Conservation (phyloP, 768 basidiomycete species). For the Cubamyces lactineus region DNA sequence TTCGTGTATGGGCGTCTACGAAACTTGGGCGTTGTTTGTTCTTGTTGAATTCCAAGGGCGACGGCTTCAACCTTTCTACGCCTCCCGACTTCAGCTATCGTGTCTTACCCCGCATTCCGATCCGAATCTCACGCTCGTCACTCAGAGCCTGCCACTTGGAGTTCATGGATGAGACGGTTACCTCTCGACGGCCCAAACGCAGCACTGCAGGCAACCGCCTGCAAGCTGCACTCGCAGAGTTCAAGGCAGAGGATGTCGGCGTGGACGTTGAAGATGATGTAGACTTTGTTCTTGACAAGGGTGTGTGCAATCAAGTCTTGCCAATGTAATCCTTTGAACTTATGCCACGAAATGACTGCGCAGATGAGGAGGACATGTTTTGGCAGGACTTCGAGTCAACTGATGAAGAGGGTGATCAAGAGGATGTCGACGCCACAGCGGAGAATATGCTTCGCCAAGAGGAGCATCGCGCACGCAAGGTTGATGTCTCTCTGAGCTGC, state of each 20-base stretch:
- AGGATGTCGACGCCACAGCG: conserved; percentile 53
- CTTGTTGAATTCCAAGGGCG: conserved; percentile 18
- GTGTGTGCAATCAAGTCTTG: conserved; percentile 36
- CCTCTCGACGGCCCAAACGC: conserved; percentile 61
- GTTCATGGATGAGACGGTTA: conserved; percentile 52
- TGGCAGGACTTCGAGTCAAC: conserved; percentile 87
- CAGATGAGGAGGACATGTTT: conserved; percentile 85
- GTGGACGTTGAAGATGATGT: conserved; percentile 72
- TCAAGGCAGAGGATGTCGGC: conserved; percentile 50
- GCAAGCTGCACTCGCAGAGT: conserved; percentile 77
- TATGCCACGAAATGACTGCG: too few species aligned
- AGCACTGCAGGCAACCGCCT: conserved; percentile 86
- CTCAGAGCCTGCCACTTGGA: not conserved
- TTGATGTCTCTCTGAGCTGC: conserved; percentile 25
- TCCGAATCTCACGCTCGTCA: too few species aligned
- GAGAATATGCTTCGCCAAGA: conserved; percentile 65
- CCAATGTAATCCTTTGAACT: too few species aligned
- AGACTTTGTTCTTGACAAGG: conserved; percentile 71
- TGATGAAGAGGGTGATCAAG: conserved; percentile 61
- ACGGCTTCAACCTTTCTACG: conserved; percentile 3
- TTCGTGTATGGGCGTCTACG: conserved; percentile 1
- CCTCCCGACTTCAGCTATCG: not conserved
- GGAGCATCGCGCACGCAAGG: conserved; percentile 58
- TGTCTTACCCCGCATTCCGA: too few species aligned
- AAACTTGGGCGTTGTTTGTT: conserved; percentile 17